Percentiles rank a stretch among this genome's conserved stretches.
These are phyloP conservation scores for Suhomyces bolitotheri DNA, from an alignment of 1,139 yeast genomes.

Conservation along the genomic window DNA sequence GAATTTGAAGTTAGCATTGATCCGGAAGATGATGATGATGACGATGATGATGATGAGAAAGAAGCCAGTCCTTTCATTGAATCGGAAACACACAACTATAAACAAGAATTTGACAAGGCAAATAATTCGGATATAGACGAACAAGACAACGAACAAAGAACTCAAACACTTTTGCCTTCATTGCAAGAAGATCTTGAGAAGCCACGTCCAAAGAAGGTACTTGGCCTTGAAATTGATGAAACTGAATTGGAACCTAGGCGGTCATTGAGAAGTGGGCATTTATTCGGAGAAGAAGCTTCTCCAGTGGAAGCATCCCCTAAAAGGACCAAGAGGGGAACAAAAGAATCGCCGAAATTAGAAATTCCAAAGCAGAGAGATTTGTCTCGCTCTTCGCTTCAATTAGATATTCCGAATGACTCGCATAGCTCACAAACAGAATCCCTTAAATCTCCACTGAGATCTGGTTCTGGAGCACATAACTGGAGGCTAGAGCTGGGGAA, in stretches of 20 bases:
- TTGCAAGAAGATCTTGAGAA: conserved; percentile 6
- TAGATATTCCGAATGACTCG: too few species aligned
- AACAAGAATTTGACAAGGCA: neutral
- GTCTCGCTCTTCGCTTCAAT: too few species aligned
- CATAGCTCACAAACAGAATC: conserved; percentile 8
- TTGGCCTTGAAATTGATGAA: conserved; percentile 16
- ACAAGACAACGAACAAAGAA: neutral
- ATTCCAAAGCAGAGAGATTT: conserved; percentile 13
- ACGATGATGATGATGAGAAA: neutral
- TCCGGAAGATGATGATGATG: neutral
- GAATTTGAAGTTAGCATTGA: too few species aligned
- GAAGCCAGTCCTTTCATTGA: neutral
- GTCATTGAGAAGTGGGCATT: conserved; percentile 14
- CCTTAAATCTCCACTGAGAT: conserved; percentile 7
- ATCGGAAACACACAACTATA: too few species aligned
- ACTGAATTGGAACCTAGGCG: conserved; percentile 13
- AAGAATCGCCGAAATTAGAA: conserved; percentile 5
- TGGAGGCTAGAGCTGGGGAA: conserved; percentile 10
- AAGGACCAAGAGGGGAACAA: conserved; percentile 2
- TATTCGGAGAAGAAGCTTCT: conserved; percentile 7
- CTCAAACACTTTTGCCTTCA: neutral
- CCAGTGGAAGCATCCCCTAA: conserved; percentile 2
- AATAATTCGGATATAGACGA: neutral
- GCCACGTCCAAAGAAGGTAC: conserved; percentile 11
- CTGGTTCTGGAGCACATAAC: conserved; percentile 10